Base-by-base conservation (phyloP, 257 asterid genomes). In the Solanum chiquidenum region DNA sequence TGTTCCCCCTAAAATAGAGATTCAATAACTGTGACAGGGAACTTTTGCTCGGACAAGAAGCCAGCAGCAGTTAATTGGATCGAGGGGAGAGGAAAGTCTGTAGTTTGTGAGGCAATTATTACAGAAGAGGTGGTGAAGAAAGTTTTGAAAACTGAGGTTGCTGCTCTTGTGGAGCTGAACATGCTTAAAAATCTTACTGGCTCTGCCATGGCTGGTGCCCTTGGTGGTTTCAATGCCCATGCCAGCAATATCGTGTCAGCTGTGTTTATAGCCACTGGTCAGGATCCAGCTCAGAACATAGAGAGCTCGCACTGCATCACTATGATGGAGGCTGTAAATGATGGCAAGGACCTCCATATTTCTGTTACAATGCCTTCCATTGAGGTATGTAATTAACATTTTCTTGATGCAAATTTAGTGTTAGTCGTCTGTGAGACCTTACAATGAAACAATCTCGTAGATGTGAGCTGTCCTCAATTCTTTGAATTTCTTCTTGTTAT, bases 41-140 rank as follows among this genome's bases (percentile, higher is more conserved):
- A 91, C 88, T 92, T 83, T 83, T 92, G 94, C 85, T 89, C 94
- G 10, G 94, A 92, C 88, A 92, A 92, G 91, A 92, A 92, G 82
- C 91, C 94, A 25, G 88, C 94, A n/a, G 94, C 94, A 4, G 93
- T 92, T 89, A 92, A 92, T 84, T 92, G 94, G 94, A 92, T 92
- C 7, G 94, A 92, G 87, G 94, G 94, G 18, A 89, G 94, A 79
- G 94, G 94, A 23, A 92, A 92, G 62, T 92, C 94, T 1, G 93
- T 92, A 13, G 92, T 92, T 31, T 92, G 94, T 83, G 94, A 92
- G 88, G 94, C 94, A 83, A 91, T 92, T 18, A 91, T 92, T 37
- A 88, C 72, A 37, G 94, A 91, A 88, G 94, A 92, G 89, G 52
- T 91, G 44, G 93, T 92, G 84, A 92, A 85, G 87, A 91, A 89